These are phyloP conservation scores for Amylostereum areolatum DNA, from an alignment of 1,284 basidiomycete genomes.

Conservation along the genomic window DNA sequence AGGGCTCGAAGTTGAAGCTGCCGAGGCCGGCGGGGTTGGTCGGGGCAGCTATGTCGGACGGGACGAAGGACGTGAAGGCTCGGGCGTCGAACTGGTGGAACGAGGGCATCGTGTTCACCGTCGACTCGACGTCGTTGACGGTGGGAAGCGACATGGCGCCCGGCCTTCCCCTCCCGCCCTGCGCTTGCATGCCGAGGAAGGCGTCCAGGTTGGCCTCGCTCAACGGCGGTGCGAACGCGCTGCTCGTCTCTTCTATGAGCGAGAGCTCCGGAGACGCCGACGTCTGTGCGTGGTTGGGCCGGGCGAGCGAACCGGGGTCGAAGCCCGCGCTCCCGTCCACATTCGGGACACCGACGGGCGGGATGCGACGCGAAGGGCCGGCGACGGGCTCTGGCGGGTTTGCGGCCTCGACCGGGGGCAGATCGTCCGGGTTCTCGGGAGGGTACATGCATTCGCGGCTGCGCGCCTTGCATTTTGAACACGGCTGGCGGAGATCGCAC, in stretches of 20 bases:
- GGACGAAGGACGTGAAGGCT: conserved; percentile 9
- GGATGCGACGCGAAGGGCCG: neutral
- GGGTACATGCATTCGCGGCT: conserved; percentile 54
- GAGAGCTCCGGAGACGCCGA: conserved; percentile 13
- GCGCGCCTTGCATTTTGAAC: conserved; percentile 54
- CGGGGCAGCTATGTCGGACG: conserved; percentile 9
- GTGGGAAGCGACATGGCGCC: conserved; percentile 14
- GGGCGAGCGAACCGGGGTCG: conserved; percentile 6
- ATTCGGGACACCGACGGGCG: neutral
- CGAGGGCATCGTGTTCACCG: conserved; percentile 9
- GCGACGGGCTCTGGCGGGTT: no score
- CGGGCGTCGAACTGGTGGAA: conserved; percentile 3
- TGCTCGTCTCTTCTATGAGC: conserved; percentile 13
- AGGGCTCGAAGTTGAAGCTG: conserved; percentile 15
- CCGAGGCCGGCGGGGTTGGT: conserved; percentile 1
- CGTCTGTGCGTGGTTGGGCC: neutral
- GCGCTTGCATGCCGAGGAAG: conserved; percentile 1
- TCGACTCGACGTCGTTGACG: conserved; percentile 5
- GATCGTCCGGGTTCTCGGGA: conserved; percentile 21
- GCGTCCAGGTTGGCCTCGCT: conserved; percentile 14
- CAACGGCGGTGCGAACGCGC: conserved; percentile 8
- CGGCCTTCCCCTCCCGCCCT: neutral
- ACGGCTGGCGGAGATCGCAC: conserved; percentile 61
- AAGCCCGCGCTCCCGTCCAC: conserved; percentile 14
- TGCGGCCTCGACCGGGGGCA: no score